Conservation (phyloP, 306 rosid species). For the apple (Malus domestica) region DNA sequence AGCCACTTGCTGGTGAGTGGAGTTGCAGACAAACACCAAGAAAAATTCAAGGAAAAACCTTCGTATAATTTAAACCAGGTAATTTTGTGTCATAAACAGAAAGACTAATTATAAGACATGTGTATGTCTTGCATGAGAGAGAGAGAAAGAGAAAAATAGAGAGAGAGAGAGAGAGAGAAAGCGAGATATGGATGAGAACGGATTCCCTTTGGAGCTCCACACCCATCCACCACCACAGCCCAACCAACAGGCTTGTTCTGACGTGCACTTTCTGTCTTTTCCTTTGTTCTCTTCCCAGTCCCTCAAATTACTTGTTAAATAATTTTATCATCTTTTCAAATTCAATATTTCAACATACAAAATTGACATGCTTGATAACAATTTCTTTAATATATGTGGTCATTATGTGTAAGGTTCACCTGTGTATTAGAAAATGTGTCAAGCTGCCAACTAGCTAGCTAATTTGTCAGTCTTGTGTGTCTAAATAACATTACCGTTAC, state of each 20-base stretch:
- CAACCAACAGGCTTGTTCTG: conserved; percentile 59
- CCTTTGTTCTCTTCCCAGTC: conserved; percentile 35
- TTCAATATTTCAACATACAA: too few relatives aligned
- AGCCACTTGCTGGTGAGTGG: background rate
- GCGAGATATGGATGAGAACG: conserved; percentile 52
- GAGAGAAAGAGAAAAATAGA: conserved; percentile 22
- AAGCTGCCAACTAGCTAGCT: background rate
- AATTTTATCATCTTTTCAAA: background rate
- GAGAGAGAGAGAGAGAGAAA: conserved; percentile 19
- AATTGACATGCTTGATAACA: too few relatives aligned
- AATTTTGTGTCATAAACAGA: background rate
- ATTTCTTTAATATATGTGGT: too few relatives aligned
- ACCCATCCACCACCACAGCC: conserved; percentile 55
- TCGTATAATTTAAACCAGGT: background rate
- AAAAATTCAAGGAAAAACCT: background rate
- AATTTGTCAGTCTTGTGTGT: too few relatives aligned
- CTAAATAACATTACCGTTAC: background rate
- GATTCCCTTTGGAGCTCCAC: conserved; percentile 42
- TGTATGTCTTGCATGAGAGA: conserved; percentile 7
- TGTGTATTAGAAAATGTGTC: background rate
- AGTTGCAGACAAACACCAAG: conserved; percentile 2
- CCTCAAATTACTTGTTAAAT: conserved; percentile 2
- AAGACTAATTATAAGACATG: background rate
- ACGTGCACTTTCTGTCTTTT: conserved; percentile 84
- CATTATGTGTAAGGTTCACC: too few relatives aligned